Evolutionary conservation across 2,329 filamentous ascomycete genomes (phyloP).

Genomic region (Scolecobasidium constrictum): DNA sequence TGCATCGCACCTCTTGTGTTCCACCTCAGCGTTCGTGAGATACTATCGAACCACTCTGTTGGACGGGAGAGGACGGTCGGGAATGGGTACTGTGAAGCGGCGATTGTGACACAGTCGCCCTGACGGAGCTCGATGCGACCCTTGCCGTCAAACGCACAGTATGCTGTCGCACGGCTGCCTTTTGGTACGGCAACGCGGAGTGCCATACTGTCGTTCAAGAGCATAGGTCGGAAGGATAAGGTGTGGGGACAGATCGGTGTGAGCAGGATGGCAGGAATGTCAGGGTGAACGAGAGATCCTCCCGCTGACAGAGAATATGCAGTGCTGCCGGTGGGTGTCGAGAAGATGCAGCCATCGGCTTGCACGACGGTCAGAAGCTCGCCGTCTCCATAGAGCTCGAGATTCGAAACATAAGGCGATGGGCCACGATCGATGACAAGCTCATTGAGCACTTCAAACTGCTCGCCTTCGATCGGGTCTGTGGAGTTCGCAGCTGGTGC

Average conservation of each 20-base stretch:
- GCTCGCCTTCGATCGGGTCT: conserved; percentile 67
- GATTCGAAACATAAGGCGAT: conserved; percentile 90
- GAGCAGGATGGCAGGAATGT: conserved; percentile 90
- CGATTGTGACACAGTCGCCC: conserved; percentile 92
- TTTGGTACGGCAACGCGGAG: conserved; percentile 79
- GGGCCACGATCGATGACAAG: conserved; percentile 96
- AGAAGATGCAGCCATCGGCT: conserved; percentile 96
- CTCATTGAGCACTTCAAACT: conserved; percentile 72
- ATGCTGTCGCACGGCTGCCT: conserved; percentile 81
- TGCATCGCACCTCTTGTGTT: conserved; percentile 87
- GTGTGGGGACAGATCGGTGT: conserved; percentile 98
- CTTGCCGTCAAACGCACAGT: conserved; percentile 96
- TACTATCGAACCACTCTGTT: conserved; percentile 94
- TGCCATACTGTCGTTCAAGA: conserved; percentile 87
- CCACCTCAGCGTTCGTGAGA: conserved; percentile 86
- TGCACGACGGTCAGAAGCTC: conserved; percentile 91
- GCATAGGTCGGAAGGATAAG: conserved; percentile 93
- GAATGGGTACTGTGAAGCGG: conserved; percentile 92
- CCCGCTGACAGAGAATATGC: conserved; percentile 95
- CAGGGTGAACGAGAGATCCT: conserved; percentile 88
- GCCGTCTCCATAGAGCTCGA: conserved; percentile 92
- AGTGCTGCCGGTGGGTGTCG: conserved; percentile 80
- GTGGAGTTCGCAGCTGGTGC: conserved; percentile 40
- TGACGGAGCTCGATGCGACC: conserved; percentile 85
- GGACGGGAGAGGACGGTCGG: conserved; percentile 85